Evolutionary conservation across 148 eudicot genomes (phyloP).

Genomic region (Diospyros kaki): DNA sequence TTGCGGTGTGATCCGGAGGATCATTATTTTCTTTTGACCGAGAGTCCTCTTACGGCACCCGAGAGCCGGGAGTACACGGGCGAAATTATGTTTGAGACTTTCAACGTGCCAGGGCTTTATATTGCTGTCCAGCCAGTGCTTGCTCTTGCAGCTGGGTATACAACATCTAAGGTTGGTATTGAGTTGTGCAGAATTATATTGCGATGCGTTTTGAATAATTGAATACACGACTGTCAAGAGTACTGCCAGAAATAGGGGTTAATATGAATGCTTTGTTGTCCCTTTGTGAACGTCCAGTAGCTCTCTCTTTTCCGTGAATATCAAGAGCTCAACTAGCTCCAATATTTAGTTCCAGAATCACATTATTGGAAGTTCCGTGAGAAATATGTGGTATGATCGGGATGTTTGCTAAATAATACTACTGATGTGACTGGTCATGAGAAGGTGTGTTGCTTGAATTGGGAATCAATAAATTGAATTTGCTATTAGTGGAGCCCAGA

Average conservation of each 20-base stretch:
- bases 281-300: neutral
- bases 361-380: neutral
- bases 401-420: neutral
- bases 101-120: constrained; percentile 93
- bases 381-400: neutral
- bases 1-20: constrained; percentile 98
- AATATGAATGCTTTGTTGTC: neutral
- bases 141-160: constrained; percentile 97
- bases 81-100: constrained; percentile 98
- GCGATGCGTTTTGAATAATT: neutral
- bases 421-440: neutral
- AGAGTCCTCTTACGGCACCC: constrained; percentile 95
- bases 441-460: neutral
- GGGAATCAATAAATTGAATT: neutral
- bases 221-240: neutral
- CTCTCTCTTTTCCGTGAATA: neutral
- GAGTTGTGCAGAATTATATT: neutral
- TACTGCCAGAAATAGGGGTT: neutral
- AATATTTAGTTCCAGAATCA: neutral
- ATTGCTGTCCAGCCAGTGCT: constrained; percentile 98
- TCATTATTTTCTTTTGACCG: constrained; percentile 87
- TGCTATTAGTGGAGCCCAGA: neutral
- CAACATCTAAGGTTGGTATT: constrained; percentile 78
- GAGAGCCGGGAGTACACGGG: constrained; percentile 96
- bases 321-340: neutral